Evolutionary conservation across 164 flowering plant species (phyloP), one percentile per base, ranked within the genome.

Genomic region (Tetrastigma voinierianum): DNA sequence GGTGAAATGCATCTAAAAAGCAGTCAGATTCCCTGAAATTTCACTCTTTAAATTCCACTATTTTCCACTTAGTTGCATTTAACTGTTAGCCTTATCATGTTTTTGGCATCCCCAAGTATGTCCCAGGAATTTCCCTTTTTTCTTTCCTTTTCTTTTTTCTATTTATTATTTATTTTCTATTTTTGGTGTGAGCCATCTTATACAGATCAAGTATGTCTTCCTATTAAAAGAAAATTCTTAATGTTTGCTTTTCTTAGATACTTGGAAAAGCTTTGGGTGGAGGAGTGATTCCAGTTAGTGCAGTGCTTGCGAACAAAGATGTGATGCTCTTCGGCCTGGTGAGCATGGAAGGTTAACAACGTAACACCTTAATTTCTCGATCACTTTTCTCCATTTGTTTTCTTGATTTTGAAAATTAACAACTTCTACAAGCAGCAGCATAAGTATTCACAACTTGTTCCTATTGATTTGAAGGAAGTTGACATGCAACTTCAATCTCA

Each of bases 221-320:
- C 9, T 57, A 57, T 1, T 24, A 3, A 62, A 32, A 17, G 40
- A 12, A 60, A 16, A 25, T 59, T 14, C 40, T 17, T 17, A 52
- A 70, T 61, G 20, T 56, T 48, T 71, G 9, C 61, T 14, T 46
- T 62, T 25, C 59, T 21, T 76, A 96, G 98, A 91, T 96, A 69
- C 81, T 96, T 2, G 99, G 98, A 66, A 96, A 96, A 74, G 99
- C 96, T 72, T 80, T 96, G 74, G 95, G 99, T 43, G 98, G 96
- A 59, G 99, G 99, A 76, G 91, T 93, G 25, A 69, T 96, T 61
- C 97, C 99, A 17, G 89, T 96, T 10, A 90, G 97, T 85, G 98
- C 89, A 49, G 98, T 96, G 68, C 93, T 93, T 57, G 90, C 99
- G 32, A 91, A 96, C 79, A 93, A 87, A 82, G 97, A 93, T 68